Evolutionary conservation across 257 asterid species (phyloP), one percentile per base, ranked within the genome.

Genomic region (Leonotis leonurus): DNA sequence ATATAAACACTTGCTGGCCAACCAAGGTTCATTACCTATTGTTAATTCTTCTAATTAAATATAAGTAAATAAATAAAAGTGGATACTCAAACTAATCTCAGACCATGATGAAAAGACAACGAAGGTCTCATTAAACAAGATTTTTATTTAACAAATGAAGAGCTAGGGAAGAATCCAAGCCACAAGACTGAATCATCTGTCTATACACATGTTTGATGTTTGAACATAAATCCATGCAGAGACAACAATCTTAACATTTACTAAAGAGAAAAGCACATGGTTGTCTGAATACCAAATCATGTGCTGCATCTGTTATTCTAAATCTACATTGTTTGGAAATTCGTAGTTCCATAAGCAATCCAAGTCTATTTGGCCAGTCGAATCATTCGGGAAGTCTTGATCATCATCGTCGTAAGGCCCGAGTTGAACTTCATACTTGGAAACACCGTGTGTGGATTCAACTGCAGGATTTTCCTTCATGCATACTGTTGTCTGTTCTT

Each of bases 321-420:
- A 33, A 18, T 22, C 13, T 43, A 30, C 44, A 29, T 48, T 24
- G 5, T 26, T 30, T 10, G 26, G 33, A 46, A 20, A 26, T 72
- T 62, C 71, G 52, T 80, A 80, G 21, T 71, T 33, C 85, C 80
- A 80, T 20, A 78, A 68, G 57, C 73, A 63, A 60, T 64, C 83
- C 2, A 73, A 55, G 3, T 76, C 80, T 40, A 63, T 68, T 4
- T 41, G 69, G 8, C 68, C 76, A 4, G 26, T 22, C 29, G 74
- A 61, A 14, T 39, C 8, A 27, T 58, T 56, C 6, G 72, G 45
- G 39, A 70, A 64, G 13, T 64, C 78, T 32, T 65, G 80, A 41
- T 74, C 77, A 17, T 65, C 69, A 6, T 50, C 71, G 10, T 36
- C 71, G 13, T 44, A 40, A 49, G 29, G 45, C 51, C 60, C 65